Evolutionary conservation across 75 land plant genomes (phyloP).

Genomic region (Pinus albicaulis): DNA sequence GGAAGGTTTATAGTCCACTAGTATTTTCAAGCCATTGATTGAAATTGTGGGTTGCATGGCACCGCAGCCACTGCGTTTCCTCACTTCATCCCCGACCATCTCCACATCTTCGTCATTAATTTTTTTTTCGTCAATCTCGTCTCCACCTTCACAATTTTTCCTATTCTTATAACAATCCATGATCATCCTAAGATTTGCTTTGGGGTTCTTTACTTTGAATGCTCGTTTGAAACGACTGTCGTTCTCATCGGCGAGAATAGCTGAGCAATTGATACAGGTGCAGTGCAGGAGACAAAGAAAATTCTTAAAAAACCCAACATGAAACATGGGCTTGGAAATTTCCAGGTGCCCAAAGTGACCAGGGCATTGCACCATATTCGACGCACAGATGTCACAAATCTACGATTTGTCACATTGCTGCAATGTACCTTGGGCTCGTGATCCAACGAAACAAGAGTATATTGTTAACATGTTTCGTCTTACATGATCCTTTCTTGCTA

Average conservation of each 20-base stretch:
- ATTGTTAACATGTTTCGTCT: no score
- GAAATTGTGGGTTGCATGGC: constrained; percentile 88
- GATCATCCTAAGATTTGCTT: constrained; percentile 68
- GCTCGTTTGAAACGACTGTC: constrained; percentile 87
- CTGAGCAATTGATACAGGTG: constrained; percentile 92
- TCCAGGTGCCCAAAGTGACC: constrained; percentile 97
- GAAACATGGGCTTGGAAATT: constrained; percentile 96
- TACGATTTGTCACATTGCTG: no score
- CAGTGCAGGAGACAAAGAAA: constrained; percentile 79
- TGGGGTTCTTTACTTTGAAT: constrained; percentile 75
- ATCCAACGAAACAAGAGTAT: no score
- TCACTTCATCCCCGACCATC: constrained; percentile 35
- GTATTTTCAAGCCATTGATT: constrained; percentile 95
- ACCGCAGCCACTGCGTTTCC: constrained; percentile 93
- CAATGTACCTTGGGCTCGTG: no score
- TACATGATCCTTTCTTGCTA: no score
- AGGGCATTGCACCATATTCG: constrained; percentile 87
- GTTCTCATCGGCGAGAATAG: constrained; percentile 68
- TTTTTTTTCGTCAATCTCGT: constrained; percentile 63
- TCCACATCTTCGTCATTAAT: constrained; percentile 20
- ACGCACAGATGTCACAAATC: no score
- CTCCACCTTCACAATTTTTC: constrained; percentile 86
- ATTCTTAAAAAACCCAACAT: constrained; percentile 94
- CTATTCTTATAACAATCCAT: constrained; percentile 95
- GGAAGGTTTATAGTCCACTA: constrained; percentile 74